Evolutionary conservation across 768 basidiomycete genomes (phyloP).

Genomic region (Coprinopsis sp.): DNA sequence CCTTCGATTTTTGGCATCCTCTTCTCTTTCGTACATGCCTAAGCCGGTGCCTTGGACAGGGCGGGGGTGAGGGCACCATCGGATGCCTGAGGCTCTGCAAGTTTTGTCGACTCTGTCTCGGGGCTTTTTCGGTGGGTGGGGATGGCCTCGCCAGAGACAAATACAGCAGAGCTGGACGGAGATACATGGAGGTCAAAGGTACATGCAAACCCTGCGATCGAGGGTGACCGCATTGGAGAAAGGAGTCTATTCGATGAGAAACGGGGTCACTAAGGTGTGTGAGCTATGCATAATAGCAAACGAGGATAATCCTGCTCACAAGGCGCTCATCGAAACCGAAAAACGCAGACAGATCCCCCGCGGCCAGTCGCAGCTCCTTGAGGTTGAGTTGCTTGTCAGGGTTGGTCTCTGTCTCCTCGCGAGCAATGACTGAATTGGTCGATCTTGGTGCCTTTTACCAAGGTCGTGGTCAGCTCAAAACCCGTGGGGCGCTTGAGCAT

Average conservation of each 20-base stretch:
- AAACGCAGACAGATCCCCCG: conserved; percentile 87
- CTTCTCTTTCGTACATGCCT: conserved; percentile 48
- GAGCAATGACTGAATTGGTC: conserved; percentile 74
- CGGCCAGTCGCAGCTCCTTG: conserved; percentile 84
- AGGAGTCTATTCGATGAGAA: conserved; percentile 59
- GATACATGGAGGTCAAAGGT: conserved; percentile 72
- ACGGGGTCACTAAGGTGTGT: conserved; percentile 61
- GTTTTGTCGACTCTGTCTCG: conserved; percentile 58
- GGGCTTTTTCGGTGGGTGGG: conserved; percentile 64
- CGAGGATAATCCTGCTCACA: conserved; percentile 43
- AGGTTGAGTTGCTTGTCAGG: conserved; percentile 74
- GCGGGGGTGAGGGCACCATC: conserved; percentile 43
- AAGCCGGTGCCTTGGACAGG: conserved; percentile 35
- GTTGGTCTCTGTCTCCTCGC: conserved; percentile 77
- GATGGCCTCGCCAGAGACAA: conserved; percentile 77
- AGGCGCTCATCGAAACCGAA: conserved; percentile 78
- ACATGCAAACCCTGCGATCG: conserved; percentile 65
- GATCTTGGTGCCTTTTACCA: conserved; percentile 91
- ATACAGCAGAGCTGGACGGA: conserved; percentile 66
- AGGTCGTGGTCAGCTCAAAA: conserved; percentile 78
- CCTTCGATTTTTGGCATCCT: conserved; percentile 81
- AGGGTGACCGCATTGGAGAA: conserved; percentile 67
- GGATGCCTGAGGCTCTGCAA: conserved; percentile 72
- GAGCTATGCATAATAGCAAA: background rate
- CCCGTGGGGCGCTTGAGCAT: conserved; percentile 45